Evolutionary conservation across 805 yeast species (phyloP), one percentile per base, ranked within the genome.

Genomic region (Kodamaea laetipori): DNA sequence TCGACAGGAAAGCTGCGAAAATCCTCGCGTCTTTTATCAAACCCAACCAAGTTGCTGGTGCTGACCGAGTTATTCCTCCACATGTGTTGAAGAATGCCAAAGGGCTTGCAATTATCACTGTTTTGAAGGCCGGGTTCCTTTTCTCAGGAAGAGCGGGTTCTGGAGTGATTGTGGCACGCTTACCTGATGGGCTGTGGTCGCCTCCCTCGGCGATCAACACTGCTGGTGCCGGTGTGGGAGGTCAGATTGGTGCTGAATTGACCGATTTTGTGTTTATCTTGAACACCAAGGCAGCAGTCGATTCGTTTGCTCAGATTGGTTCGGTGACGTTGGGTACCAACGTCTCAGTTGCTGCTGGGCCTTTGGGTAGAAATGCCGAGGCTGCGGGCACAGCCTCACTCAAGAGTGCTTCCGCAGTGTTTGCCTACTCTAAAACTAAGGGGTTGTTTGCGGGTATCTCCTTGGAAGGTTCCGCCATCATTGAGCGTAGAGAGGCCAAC

Each of bases 191-290:
- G 0, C 67, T 86, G 0, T 92, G 99, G 99, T 90, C 97, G 10
- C 95, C 97, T 2, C 99, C 99, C 1, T 84, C 95, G 2, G 99
- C 97, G 7, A 84, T 94, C 52, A 84, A 81, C 41, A 87, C 97
- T 16, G 98, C 96, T 3, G 99, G 98, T 55, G 98, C 97, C 3
- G 98, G 99, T 58, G 97, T 94, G 5, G 99, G 99, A 47, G 99
- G 99, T 34, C 95, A 90, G 70, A 80, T 94, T 51, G 99, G 99
- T 32, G 90, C 96, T 6, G 99, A 92, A 63, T 71, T 92, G 57
- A 92, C 99, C 1, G 98, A 92, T 69, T 92, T 92, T 60, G 97
- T 92, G 21, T 92, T 92, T 62, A 90, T 94, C 47, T 76, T 92
- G 52, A 92, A 94, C 69, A 80, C 86, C 10, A 75, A 79, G 40